phyloP scores from a whole-genome alignment of 2,329 filamentous ascomycete species.

The Colletotrichum salicis region DNA sequence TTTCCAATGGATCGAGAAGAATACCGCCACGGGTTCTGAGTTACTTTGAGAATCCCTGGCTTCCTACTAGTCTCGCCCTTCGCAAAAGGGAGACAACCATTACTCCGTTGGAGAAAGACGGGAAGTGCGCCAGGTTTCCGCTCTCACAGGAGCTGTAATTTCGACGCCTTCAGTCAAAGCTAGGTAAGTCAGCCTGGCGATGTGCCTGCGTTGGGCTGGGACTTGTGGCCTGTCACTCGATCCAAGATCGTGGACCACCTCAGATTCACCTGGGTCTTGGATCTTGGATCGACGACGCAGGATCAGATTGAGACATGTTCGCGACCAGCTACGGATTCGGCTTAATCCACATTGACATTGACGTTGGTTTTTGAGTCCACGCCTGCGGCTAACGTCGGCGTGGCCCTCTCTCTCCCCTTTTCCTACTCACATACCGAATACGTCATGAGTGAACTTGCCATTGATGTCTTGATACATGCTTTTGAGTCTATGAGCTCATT shows the following conservation, averaged over 20 bases:
- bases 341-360: not conserved
- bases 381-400: not conserved
- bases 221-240: not conserved
- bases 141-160: not conserved
- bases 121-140: not conserved
- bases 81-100: not conserved
- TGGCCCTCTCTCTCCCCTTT: not conserved
- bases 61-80: not conserved
- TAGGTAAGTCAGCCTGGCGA: not conserved
- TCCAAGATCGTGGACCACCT: not conserved
- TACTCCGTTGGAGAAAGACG: too few relatives aligned
- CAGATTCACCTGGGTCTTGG: not conserved
- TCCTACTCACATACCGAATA: not conserved
- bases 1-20: not conserved
- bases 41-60: not conserved
- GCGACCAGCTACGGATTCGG: not conserved
- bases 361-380: not conserved
- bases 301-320: not conserved
- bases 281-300: not conserved
- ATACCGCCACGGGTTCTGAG: not conserved
- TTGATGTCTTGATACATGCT: conserved; percentile 1
- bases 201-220: not conserved
- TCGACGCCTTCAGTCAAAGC: too few relatives aligned
- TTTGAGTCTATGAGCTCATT: conserved; percentile 10
- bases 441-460: not conserved